Evolutionary conservation across 176 grass and related monocot species (phyloP).

Genomic region (Oryza meyeriana): DNA sequence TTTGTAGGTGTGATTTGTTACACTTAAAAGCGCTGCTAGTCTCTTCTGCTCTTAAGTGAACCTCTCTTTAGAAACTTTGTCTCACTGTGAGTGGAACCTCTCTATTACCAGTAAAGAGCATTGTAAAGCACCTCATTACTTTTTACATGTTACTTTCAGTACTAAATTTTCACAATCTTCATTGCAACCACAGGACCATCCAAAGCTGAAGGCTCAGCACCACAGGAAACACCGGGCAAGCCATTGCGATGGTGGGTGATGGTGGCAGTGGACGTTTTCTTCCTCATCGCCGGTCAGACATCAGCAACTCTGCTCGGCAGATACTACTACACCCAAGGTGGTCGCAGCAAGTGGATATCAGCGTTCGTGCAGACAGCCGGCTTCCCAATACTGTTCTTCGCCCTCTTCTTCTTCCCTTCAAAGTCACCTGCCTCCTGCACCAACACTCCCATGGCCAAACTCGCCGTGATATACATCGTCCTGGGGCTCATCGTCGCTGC

Average conservation of each 20-base stretch:
- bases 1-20: neutral
- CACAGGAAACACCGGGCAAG: slow-evolving; percentile 18
- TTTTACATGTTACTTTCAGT: neutral
- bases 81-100: too few relatives aligned
- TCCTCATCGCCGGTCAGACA: slow-evolving; percentile 62
- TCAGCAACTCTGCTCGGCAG: slow-evolving; percentile 60
- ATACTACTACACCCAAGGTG: slow-evolving; percentile 87
- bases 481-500: slow-evolving; percentile 66
- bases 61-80: neutral
- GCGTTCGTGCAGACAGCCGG: slow-evolving; percentile 57
- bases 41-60: neutral
- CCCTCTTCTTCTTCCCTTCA: slow-evolving; percentile 40
- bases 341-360: slow-evolving; percentile 68
- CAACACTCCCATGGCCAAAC: slow-evolving; percentile 24
- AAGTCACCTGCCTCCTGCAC: neutral
- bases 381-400: slow-evolving; percentile 64
- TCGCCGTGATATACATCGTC: slow-evolving; percentile 45
- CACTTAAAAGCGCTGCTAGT: too few relatives aligned
- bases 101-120: too few relatives aligned
- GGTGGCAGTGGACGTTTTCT: slow-evolving; percentile 43
- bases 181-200: slow-evolving; percentile 11
- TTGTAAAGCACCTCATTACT: too few relatives aligned
- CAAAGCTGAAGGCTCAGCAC: slow-evolving; percentile 38
- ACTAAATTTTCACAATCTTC: neutral
- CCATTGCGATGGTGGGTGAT: slow-evolving; percentile 48